phyloP scores from a whole-genome alignment of 345 rosid genomes.

The Salix suchowensis region DNA sequence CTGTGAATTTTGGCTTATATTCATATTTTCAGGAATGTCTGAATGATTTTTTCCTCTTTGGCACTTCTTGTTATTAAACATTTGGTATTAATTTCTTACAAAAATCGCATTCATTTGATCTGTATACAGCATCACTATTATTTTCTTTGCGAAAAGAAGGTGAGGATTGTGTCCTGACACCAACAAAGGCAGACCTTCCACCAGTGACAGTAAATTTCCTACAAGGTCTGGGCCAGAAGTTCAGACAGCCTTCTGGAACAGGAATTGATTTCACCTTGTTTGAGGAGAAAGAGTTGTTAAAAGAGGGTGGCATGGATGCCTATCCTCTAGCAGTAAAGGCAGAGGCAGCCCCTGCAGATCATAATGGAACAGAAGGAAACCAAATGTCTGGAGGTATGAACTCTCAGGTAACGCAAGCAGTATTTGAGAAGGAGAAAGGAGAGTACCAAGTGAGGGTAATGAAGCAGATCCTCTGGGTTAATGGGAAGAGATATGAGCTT shows the following conservation, averaged over 20 bases:
- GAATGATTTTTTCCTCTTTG: not conserved
- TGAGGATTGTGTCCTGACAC: conserved; percentile 51
- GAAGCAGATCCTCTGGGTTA: conserved; percentile 89
- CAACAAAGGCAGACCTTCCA: conserved; percentile 59
- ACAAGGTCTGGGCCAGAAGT: conserved; percentile 92
- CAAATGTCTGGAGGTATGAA: conserved; percentile 37
- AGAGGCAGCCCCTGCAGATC: conserved; percentile 40
- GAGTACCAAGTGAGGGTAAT: conserved; percentile 59
- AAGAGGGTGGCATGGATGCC: conserved; percentile 35
- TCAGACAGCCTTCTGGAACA: conserved; percentile 69
- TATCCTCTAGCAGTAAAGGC: conserved; percentile 88
- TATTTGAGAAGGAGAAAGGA: conserved; percentile 72
- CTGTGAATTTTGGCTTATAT: not conserved
- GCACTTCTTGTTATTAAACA: not conserved
- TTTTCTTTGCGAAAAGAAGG: conserved; percentile 92
- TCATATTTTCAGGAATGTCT: not conserved
- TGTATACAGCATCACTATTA: conserved; percentile 58
- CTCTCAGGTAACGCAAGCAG: conserved; percentile 74
- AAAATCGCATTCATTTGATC: conserved; percentile 5
- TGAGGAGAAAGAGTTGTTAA: conserved; percentile 55
- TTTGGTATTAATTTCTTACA: conserved; percentile 4
- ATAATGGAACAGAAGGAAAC: conserved; percentile 44
- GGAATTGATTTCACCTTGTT: conserved; percentile 70
- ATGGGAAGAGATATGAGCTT: conserved; percentile 67
- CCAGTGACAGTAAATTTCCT: conserved; percentile 60